Conservation (phyloP, 148 eudicot species). For the Euryodendron excelsum region DNA sequence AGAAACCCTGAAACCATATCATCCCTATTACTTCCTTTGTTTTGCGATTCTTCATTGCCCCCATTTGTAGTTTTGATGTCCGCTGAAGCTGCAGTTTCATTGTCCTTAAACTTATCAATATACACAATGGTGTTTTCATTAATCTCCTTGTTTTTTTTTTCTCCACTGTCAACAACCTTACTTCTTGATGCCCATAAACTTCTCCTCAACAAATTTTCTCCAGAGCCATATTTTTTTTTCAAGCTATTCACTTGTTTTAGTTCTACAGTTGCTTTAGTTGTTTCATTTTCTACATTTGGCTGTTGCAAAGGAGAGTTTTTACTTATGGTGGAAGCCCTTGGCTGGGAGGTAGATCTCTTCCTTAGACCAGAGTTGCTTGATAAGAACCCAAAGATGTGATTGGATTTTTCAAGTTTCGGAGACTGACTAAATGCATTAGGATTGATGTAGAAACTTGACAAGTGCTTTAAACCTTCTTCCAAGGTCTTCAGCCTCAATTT, state of each 20-base stretch:
- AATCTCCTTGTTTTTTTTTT: conserved; percentile 50
- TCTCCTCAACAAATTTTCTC: conserved; percentile 37
- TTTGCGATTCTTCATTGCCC: conserved; percentile 22
- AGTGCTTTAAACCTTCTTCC: conserved; percentile 71
- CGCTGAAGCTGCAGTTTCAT: conserved; percentile 14
- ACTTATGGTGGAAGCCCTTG: conserved; percentile 44
- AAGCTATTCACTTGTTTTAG: conserved; percentile 21
- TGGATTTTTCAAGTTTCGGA: conserved; percentile 45
- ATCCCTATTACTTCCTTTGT: conserved; percentile 30
- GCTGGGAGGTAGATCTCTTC: conserved; percentile 72
- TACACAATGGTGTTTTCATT: conserved; percentile 30
- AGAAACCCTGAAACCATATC: conserved; percentile 84
- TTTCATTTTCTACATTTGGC: conserved; percentile 27
- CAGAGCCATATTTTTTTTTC: conserved; percentile 29
- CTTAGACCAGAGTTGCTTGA: conserved; percentile 45
- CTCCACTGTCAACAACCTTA: conserved; percentile 40
- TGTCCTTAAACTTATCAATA: conserved; percentile 15
- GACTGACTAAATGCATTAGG: conserved; percentile 27
- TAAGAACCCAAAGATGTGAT: conserved; percentile 46
- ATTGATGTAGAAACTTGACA: conserved; percentile 22
- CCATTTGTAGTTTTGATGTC: conserved; percentile 12
- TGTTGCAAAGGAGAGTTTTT: conserved; percentile 35
- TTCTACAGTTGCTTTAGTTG: background rate
- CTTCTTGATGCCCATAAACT: conserved; percentile 53
- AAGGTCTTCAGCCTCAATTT: conserved; percentile 75